Base-by-base conservation (phyloP, 257 asterid genomes). In the Ilex asprella region DNA sequence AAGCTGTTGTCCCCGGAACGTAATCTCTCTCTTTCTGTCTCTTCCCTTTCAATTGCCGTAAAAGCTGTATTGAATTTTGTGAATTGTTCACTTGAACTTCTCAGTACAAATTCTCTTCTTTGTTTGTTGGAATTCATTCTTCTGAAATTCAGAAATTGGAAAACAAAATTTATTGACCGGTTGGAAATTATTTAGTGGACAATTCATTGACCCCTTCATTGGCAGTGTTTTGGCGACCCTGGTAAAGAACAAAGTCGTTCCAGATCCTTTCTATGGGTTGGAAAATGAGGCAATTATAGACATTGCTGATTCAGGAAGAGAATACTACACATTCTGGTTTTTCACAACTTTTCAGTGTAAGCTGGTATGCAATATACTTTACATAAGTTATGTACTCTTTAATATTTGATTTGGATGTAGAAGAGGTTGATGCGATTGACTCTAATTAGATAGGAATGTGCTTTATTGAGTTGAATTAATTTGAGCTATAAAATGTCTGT, bases 1-100 rank as follows among this genome's bases (percentile, higher is more conserved):
- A 89, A 73, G 99, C 99, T 31, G 82, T 75, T 16, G 74, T 93
- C 57, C 99, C 99, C 64, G 99, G 97, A 89, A 93, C 96, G 99
- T 92, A 82, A 82, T 71, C 27, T 30, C 68, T 3, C 46, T 13
- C 12, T 46, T 16, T 16, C 16, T 30, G n/a, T 55, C 15, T 58
- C 27, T 3, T 10, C 32, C 62, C 60, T 41, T 30, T 50, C 60
- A 9, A 2, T 63, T 2, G 8, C 7, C 7, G 8, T 35, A 8
- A 8, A 35, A 21, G 27, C 27, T 21, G 41, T 3, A 2, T 35
- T 35, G 41, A 35, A 35, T 35, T 35, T 21, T 21, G 27, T 21
- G 27, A 21, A 0, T 21, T 21, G 0, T 21, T 21, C 27, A 21
- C 27, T 35, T 8, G 41, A 35, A 8, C 41, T 35, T 8, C 41